Base-by-base conservation (phyloP, 495 filamentous ascomycete genomes). In the Mycothermus thermophilus region DNA sequence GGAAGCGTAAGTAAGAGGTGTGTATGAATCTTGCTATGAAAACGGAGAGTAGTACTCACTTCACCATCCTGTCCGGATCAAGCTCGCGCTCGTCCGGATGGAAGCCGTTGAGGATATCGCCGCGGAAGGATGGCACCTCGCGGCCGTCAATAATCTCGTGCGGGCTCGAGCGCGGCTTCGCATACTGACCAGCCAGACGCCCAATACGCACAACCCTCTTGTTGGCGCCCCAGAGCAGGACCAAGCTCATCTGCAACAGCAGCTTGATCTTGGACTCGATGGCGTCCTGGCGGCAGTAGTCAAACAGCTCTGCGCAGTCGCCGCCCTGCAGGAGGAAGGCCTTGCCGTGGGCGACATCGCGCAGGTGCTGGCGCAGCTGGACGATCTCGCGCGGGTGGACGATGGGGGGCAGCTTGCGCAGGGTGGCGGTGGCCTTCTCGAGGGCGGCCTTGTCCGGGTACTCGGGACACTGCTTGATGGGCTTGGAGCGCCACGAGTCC, bases 251-350 rank as follows among this genome's bases (percentile, higher is more conserved):
- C 63, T 96, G 88, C 24, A 96, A 67, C 10, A 95, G 68, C 8
- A 96, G 74, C 59, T 96, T 96, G 58, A 95, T 84, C 64, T 95
- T 96, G 19, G 84, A 78, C 52, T 95, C 83, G 44, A 97, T 93
- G 46, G 80, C 80, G 22, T 70, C 65, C 50, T 84, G 77, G 47
- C 84, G 75, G 57, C 90, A 97, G 68, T 97, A 97, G 58, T 88
- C 83, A 48, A 97, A 97, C 5, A 97, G 66, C 63, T 97, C 90
- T 4, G 90, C 90, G 50, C 90, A 97, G 60, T 97, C 90, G 34
- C 86, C 90, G 34, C 90, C 90, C 63, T 97, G 90, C 9, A 97
- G 72, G 8, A 97, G 73, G 52, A 97, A 95, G 9, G 88, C 83
- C 37, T 93, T 84, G 25, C 90, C 90, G 20, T 84, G 66, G 2